Evolutionary conservation across 2,329 filamentous ascomycete genomes (phyloP).

Genomic region (Neonectria neomacrospora): DNA sequence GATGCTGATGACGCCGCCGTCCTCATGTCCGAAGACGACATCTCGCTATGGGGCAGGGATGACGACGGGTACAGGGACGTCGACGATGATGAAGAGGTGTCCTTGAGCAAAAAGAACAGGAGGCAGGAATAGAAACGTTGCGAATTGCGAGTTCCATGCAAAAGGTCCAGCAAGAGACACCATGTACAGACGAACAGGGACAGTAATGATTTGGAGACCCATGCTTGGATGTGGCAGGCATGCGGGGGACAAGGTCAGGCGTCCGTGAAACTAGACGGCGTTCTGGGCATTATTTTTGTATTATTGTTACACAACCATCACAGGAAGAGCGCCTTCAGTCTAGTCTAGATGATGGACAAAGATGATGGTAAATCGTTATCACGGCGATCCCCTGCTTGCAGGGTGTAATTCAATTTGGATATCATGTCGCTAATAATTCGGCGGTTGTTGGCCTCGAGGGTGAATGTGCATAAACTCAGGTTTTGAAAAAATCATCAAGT

Average conservation of each 20-base stretch:
- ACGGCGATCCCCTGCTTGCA: conserved; percentile 8
- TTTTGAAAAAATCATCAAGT: conserved; percentile 6
- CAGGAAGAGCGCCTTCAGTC: conserved; percentile 3
- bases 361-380: conserved; percentile 8
- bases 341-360: conserved; percentile 14
- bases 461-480: neutral
- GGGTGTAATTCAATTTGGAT: conserved; percentile 35
- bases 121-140: conserved; percentile 12
- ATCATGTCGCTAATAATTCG: conserved; percentile 34
- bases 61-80: conserved; percentile 50
- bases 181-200: conserved; percentile 16
- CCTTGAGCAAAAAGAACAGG: conserved; percentile 26
- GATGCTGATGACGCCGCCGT: conserved; percentile 64
- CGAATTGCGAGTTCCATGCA: neutral
- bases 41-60: conserved; percentile 65
- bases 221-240: conserved; percentile 5
- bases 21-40: conserved; percentile 68
- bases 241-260: neutral
- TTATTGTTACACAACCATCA: conserved; percentile 9
- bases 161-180: neutral
- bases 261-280: conserved; percentile 36
- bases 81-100: conserved; percentile 46
- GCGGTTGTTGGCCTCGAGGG: conserved; percentile 21
- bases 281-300: conserved; percentile 35
- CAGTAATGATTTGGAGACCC: conserved; percentile 13